A percentile compares a stretch with the other conserved stretches of the same genome.
Conservation (phyloP, 768 basidiomycete species). For the Lanmaoa rubissima region DNA sequence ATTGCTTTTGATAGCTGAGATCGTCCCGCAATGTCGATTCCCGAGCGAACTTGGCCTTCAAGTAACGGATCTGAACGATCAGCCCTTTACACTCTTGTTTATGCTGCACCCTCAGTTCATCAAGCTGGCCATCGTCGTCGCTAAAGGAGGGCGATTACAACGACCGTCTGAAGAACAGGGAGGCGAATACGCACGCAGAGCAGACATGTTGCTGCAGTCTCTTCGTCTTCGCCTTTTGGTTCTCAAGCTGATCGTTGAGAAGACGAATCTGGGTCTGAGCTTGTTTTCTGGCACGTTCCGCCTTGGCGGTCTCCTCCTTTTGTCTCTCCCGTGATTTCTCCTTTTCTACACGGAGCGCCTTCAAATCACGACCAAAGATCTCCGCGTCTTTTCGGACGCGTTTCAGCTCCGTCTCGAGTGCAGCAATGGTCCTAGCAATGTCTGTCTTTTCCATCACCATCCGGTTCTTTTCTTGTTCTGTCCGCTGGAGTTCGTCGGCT, state of each 20-base stretch:
- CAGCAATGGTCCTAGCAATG: slow-evolving; percentile 62
- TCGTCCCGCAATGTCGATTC: slow-evolving; percentile 78
- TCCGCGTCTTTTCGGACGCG: slow-evolving; percentile 78
- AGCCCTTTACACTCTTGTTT: slow-evolving; percentile 89
- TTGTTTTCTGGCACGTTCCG: slow-evolving; percentile 69
- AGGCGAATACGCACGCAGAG: slow-evolving; percentile 44
- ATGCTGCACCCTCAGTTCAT: slow-evolving; percentile 60
- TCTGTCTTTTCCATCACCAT: slow-evolving; percentile 61
- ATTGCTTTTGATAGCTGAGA: slow-evolving; percentile 84
- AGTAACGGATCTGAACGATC: slow-evolving; percentile 85
- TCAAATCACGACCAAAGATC: slow-evolving; percentile 75
- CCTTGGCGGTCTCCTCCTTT: slow-evolving; percentile 51
- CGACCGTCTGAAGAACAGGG: neutral
- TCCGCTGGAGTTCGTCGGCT: slow-evolving; percentile 58
- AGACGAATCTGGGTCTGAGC: slow-evolving; percentile 61
- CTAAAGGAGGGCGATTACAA: neutral
- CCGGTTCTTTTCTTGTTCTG: slow-evolving; percentile 62
- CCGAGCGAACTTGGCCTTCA: slow-evolving; percentile 88
- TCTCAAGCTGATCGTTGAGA: slow-evolving; percentile 63
- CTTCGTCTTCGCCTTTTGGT: slow-evolving; percentile 40
- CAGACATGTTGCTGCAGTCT: slow-evolving; percentile 57
- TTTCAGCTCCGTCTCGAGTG: slow-evolving; percentile 68
- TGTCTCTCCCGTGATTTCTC: slow-evolving; percentile 55
- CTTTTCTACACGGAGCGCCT: slow-evolving; percentile 62
- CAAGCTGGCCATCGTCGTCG: slow-evolving; percentile 56